Evolutionary conservation across 345 rosid species (phyloP).

Genomic region (Populus simonii): DNA sequence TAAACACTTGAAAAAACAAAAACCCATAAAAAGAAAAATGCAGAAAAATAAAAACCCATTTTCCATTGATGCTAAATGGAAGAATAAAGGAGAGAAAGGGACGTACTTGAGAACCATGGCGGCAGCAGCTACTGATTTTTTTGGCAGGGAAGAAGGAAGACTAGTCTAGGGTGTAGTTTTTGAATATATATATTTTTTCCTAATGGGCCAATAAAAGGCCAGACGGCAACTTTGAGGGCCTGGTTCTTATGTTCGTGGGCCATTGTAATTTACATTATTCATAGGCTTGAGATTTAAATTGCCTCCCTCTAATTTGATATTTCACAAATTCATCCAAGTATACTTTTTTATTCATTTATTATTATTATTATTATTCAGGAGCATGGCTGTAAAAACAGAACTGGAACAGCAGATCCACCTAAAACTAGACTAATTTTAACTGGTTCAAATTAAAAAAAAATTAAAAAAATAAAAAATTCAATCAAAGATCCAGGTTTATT

Average conservation of each 20-base stretch:
- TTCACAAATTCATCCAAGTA: neutral
- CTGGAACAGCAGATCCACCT: too few species aligned
- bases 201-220: neutral
- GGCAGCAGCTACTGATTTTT: neutral
- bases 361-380: too few species aligned
- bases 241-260: neutral
- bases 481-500: too few species aligned
- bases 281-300: neutral
- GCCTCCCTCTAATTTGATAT: neutral
- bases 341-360: too few species aligned
- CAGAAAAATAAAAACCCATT: neutral
- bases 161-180: neutral
- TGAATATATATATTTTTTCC: neutral
- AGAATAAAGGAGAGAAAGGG: neutral
- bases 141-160: neutral
- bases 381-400: too few species aligned
- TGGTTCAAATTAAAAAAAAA: too few species aligned
- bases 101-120: conserved; percentile 26
- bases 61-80: neutral
- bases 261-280: neutral
- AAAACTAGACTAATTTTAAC: too few species aligned
- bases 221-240: neutral
- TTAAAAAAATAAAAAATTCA: fast-evolving
- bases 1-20: neutral
- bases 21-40: neutral